Percentiles rank a stretch among this genome's conserved stretches.
These are phyloP conservation scores for Polyporus tsugae DNA, from an alignment of 1,284 basidiomycete species.

Conservation along the genomic window DNA sequence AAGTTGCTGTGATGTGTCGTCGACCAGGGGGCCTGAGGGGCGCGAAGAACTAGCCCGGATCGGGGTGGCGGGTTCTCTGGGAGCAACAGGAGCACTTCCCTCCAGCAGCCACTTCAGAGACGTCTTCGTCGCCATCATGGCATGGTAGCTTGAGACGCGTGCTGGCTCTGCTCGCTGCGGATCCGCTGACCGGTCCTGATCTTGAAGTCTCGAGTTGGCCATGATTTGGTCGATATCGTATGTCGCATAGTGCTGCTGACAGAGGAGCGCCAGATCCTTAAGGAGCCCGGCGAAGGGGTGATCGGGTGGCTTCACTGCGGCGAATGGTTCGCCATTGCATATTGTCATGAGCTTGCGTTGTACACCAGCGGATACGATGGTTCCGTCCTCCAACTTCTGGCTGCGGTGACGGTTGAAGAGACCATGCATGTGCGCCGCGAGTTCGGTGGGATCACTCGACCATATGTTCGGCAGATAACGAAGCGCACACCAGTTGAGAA, in stretches of 20 bases:
- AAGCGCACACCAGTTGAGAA: slow-evolving; percentile 17
- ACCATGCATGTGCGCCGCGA: not conserved
- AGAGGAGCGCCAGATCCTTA: not conserved
- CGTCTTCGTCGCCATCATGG: not conserved
- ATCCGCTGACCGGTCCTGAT: not conserved
- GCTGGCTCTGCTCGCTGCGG: not conserved
- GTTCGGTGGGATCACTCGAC: not conserved
- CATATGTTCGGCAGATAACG: not conserved
- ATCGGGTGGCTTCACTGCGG: not conserved
- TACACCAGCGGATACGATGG: not conserved
- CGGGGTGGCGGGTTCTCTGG: not conserved
- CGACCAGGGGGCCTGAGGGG: no score
- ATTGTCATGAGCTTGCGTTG: not conserved
- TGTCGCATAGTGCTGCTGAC: not conserved
- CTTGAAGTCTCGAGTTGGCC: not conserved
- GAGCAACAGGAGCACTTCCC: not conserved
- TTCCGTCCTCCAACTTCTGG: not conserved
- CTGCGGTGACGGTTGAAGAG: not conserved
- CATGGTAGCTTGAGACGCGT: not conserved
- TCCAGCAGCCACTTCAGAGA: not conserved
- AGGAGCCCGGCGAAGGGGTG: not conserved
- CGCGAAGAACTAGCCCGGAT: not conserved
- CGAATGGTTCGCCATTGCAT: not conserved
- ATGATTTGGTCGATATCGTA: not conserved
- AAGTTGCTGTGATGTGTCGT: no score